Base-by-base conservation (phyloP, 306 rosid species). In the Dryas drummondii region DNA sequence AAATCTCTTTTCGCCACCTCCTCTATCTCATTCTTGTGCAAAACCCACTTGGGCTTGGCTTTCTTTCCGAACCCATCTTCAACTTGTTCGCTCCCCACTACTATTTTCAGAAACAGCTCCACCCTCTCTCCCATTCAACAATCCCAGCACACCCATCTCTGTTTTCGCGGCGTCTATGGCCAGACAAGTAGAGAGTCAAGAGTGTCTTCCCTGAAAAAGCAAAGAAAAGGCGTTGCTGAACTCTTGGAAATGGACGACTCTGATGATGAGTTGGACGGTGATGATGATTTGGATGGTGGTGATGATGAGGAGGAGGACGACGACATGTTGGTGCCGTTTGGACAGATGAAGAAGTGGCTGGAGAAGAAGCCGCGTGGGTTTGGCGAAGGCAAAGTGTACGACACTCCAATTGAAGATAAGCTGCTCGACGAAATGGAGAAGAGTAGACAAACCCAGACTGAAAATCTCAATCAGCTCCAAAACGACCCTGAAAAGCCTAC, bases 351-450 rank as follows among this genome's bases (percentile, higher is more conserved):
- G 19, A 68, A 83, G 45, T 88, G 93, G 97, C 57, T 83, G 16
- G 84, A 81, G 83, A 84, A 83, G 62, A 91, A 79, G 66, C 98
- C 97, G 0, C 78, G 65, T 54, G 97, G 98, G 6, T 91, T 94
- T 72, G 97, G 97, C 3, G 91, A 82, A 62, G 97, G 93, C 72
- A 91, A 85, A 82, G 87, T 52, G 53, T 94, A 90, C 44, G 97
- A 94, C 27, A 91, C 96, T 74, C 80, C 87, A 1, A 32, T 90
- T 87, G 98, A 94, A 78, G 97, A 94, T 73, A 79, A 90, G 79
- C 83, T 94, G 92, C 83, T 94, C 32, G 91, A 90, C 26, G 97
- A 91, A 86, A 71, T 94, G 50, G 88, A 37, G 70, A 73, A 81
- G 85, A 87, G 84, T 75, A 81, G 64, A 70, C 70, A 72, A 77